Percentiles rank a stretch among this genome's conserved stretches.
These are phyloP conservation scores for Neophaeococcomyces aloes DNA, from an alignment of 2,329 filamentous ascomycete genomes.

Conservation along the genomic window DNA sequence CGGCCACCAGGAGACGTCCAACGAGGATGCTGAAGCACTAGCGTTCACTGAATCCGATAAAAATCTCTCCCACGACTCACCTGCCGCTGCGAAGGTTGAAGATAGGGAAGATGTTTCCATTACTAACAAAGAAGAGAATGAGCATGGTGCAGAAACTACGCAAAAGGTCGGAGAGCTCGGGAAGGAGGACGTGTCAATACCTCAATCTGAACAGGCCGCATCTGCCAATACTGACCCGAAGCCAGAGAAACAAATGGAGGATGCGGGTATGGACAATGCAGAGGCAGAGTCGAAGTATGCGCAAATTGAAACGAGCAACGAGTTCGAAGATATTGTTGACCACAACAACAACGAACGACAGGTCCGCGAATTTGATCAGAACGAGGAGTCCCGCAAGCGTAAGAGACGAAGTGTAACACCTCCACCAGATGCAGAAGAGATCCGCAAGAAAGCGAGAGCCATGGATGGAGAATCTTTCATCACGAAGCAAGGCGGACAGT, in stretches of 20 bases:
- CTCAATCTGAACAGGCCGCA: not conserved
- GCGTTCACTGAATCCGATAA: not conserved
- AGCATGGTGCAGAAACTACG: constrained; percentile 10
- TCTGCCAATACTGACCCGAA: not conserved
- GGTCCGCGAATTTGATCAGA: constrained; percentile 11
- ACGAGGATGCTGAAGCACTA: constrained; percentile 1
- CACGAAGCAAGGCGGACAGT: constrained; percentile 3
- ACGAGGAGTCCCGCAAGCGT: constrained; percentile 51
- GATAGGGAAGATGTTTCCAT: constrained; percentile 10
- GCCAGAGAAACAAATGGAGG: not conserved
- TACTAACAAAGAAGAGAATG: constrained; percentile 6
- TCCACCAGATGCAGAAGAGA: constrained; percentile 43
- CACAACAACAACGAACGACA: not conserved
- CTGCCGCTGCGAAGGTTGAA: constrained; percentile 4
- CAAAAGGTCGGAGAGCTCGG: constrained; percentile 11
- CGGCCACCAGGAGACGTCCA: constrained; percentile 11
- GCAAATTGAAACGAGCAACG: not conserved
- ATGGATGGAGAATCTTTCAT: constrained; percentile 5
- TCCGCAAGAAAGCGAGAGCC: constrained; percentile 8
- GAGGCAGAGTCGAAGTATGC: not conserved
- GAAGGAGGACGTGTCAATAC: constrained; percentile 1
- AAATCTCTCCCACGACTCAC: not conserved
- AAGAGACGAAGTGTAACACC: constrained; percentile 58
- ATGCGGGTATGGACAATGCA: not conserved
- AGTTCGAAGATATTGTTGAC: not conserved